Percentiles rank a stretch among this genome's conserved stretches.
phyloP scores from a whole-genome alignment of 208 protist species.

The Acanthamoeba sp. region DNA sequence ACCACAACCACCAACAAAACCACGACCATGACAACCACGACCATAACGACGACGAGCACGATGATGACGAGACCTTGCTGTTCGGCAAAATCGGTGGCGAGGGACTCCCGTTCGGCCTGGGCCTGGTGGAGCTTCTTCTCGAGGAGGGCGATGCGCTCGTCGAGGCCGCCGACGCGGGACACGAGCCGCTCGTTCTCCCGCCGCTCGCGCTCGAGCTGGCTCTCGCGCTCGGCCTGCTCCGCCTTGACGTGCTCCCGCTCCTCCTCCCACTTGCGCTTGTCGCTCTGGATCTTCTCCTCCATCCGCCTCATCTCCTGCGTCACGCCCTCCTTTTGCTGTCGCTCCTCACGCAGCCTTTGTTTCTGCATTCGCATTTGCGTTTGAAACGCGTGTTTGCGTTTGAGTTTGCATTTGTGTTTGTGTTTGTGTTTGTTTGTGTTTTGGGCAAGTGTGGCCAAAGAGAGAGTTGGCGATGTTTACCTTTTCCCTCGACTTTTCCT shows the following conservation, averaged over 20 bases:
- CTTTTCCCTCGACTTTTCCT: constrained; percentile 14
- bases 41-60: no score
- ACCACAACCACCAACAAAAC: no score
- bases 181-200: neutral
- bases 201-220: constrained; percentile 8
- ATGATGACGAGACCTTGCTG: no score
- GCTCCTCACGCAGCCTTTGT: neutral
- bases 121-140: neutral
- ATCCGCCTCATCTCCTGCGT: constrained; percentile 12
- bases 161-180: neutral
- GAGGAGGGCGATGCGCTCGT: neutral
- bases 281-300: constrained; percentile 24
- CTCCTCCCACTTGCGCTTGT: constrained; percentile 32
- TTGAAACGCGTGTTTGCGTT: no score
- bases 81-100: neutral
- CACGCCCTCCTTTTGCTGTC: constrained; percentile 7
- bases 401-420: no score
- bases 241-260: neutral
- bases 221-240: neutral
- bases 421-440: no score
- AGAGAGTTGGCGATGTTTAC: no score
- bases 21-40: no score
- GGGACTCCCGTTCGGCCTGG: neutral
- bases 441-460: no score
- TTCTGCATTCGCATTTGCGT: neutral